phyloP scores from a whole-genome alignment of 73 alveolate genomes.

The Tetrahymena thermophila region DNA sequence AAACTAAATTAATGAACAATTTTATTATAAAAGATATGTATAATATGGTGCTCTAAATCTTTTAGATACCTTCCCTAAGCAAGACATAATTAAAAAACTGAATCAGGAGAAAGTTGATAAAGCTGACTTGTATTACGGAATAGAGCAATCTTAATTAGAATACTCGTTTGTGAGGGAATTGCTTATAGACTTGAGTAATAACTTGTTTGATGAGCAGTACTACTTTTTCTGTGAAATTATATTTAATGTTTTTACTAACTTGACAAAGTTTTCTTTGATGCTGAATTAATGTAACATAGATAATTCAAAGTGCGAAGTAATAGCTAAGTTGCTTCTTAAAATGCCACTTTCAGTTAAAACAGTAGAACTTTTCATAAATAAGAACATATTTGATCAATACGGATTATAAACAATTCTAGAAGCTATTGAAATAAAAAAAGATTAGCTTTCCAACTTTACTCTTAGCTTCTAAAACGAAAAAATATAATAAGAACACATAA shows the following conservation, averaged over 20 bases:
- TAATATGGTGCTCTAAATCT: background rate
- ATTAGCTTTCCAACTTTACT: background rate
- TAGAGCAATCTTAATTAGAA: background rate
- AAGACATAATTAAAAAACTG: background rate
- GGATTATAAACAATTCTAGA: background rate
- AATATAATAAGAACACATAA: background rate
- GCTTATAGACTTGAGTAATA: background rate
- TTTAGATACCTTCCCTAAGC: background rate
- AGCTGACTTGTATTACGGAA: background rate
- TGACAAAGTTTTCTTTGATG: background rate
- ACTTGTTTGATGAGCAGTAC: background rate
- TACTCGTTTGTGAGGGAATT: background rate
- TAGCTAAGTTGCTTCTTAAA: background rate
- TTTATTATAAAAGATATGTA: background rate
- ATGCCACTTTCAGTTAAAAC: background rate
- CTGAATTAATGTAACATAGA: background rate
- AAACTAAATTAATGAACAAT: no score
- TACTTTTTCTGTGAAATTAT: background rate
- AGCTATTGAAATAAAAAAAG: background rate
- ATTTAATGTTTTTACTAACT: background rate
- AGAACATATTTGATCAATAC: background rate
- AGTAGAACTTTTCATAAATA: background rate
- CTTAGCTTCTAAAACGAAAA: background rate
- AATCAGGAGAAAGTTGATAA: background rate
- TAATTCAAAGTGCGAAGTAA: background rate